Conservation (phyloP, 2,329 filamentous ascomycete species). For the Cordyceps militaris region DNA sequence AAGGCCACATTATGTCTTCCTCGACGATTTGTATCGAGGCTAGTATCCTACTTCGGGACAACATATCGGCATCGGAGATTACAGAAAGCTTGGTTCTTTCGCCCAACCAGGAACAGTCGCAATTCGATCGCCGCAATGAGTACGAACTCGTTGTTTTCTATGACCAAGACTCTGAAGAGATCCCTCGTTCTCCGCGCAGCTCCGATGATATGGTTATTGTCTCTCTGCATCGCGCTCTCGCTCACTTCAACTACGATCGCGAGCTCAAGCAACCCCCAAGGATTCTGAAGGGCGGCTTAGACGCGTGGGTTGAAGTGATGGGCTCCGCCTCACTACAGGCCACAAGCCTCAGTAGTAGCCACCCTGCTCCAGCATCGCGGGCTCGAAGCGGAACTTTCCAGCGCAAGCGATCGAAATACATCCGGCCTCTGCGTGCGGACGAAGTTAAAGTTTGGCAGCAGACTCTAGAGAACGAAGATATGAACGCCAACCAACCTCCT, state of each 20-base stretch:
- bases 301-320: constrained; percentile 81
- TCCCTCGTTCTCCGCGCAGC: constrained; percentile 33
- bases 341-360: constrained; percentile 22
- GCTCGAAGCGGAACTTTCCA: constrained; percentile 23
- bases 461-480: constrained; percentile 59
- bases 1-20: constrained; percentile 79
- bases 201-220: constrained; percentile 51
- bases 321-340: constrained; percentile 56
- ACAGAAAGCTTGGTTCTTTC: constrained; percentile 64
- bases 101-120: constrained; percentile 63
- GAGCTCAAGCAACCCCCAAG: constrained; percentile 67
- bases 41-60: constrained; percentile 60
- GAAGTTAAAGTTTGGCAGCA: constrained; percentile 79
- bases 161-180: constrained; percentile 57
- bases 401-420: constrained; percentile 38
- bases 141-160: constrained; percentile 91
- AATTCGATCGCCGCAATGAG: constrained; percentile 65
- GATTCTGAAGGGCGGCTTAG: constrained; percentile 72
- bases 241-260: constrained; percentile 75
- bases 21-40: constrained; percentile 88
- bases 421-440: constrained; percentile 67
- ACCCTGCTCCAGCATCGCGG: constrained; percentile 22
- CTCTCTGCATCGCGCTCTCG: constrained; percentile 70
- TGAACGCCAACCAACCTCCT: constrained; percentile 40
- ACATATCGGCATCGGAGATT: constrained; percentile 55